Base-by-base conservation (phyloP, 2,329 filamentous ascomycete species). In the Colletotrichum destructivum region DNA sequence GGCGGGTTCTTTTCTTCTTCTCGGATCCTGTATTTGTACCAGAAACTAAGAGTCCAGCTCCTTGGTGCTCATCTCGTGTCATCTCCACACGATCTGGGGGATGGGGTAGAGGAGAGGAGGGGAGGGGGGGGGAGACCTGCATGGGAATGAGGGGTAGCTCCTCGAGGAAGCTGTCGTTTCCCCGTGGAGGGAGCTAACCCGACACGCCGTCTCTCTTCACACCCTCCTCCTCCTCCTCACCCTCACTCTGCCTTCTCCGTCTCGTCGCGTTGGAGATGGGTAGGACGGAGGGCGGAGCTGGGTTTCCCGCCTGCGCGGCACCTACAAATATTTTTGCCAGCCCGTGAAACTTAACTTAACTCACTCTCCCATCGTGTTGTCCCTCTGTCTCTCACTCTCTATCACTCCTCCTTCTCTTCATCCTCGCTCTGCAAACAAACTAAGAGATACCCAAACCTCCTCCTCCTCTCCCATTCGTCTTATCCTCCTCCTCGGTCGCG, bases 91-190 rank as follows among this genome's bases (percentile, higher is more conserved):
- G 65, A 72, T 72, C 70, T 62, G 70, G 70, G 70, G 66, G 26
- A 65, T 69, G 66, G 70, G 66, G 66, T 61, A 62, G 47, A 49
- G n/a, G 52, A 21, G 54, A 64, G 26, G 26, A 26, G 26, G 26
- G 26, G 26, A 26, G 26, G 26, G 26, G 26, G 26, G 4, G 26
- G 26, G 26, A 26, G 26, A 26, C 26, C 26, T 55, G 57, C 55
- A 69, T 64, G 55, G 47, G 66, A 72, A 72, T 72, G 70, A 72
- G 70, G 70, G 70, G 70, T 72, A 70, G 70, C 70, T 72, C 66
- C 26, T 63, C 31, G n/a, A 55, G 69, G 62, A 66, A 71, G 70
- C 66, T 71, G 61, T 66, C 26, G 40, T 69, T 69, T 26, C 69
- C 69, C 69, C 69, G 38, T 71, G 69, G 69, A 71, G 69, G 59